A percentile compares a stretch with the other conserved stretches of the same genome.
Conservation (phyloP, 1,139 yeast species). For the Sugiyamaella neomexicana region DNA sequence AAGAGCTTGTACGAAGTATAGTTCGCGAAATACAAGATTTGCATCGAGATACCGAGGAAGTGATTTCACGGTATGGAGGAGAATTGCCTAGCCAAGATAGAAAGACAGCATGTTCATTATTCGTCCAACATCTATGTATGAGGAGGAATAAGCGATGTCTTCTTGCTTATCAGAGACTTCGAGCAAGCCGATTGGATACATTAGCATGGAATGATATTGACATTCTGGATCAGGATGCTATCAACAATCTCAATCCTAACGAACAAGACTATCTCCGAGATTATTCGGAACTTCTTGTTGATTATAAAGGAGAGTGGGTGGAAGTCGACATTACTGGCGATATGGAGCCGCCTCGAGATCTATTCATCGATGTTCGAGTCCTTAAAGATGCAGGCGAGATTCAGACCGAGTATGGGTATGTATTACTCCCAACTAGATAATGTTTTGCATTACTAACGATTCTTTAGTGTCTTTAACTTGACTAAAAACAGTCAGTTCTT, state of each 20-base stretch:
- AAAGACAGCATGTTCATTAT: conserved; percentile 58
- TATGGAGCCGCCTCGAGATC: conserved; percentile 84
- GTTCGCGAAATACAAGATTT: conserved; percentile 46
- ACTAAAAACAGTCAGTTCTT: conserved; percentile 96
- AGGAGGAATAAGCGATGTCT: conserved; percentile 86
- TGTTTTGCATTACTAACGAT: not conserved
- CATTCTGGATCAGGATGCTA: conserved; percentile 38
- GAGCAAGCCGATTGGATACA: conserved; percentile 68
- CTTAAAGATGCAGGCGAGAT: conserved; percentile 94
- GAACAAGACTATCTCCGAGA: conserved; percentile 78
- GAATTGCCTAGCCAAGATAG: conserved; percentile 43
- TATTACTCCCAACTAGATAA: not conserved
- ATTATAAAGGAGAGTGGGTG: conserved; percentile 74
- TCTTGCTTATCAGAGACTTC: conserved; percentile 72
- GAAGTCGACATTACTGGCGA: conserved; percentile 90
- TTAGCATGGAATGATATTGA: conserved; percentile 64
- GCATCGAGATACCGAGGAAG: conserved; percentile 52
- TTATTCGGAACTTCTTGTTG: conserved; percentile 70
- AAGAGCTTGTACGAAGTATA: conserved; percentile 69
- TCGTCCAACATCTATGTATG: conserved; percentile 80
- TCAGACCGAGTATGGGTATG: conserved; percentile 86
- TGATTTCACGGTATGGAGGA: conserved; percentile 44
- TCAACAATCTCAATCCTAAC: conserved; percentile 63
- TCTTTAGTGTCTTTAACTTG: conserved; percentile 65
- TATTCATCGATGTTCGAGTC: conserved; percentile 91